A percentile compares a stretch with the other conserved stretches of the same genome.
Evolutionary conservation across 768 basidiomycete species (phyloP).

Genomic region (Agrocybe praecox): DNA sequence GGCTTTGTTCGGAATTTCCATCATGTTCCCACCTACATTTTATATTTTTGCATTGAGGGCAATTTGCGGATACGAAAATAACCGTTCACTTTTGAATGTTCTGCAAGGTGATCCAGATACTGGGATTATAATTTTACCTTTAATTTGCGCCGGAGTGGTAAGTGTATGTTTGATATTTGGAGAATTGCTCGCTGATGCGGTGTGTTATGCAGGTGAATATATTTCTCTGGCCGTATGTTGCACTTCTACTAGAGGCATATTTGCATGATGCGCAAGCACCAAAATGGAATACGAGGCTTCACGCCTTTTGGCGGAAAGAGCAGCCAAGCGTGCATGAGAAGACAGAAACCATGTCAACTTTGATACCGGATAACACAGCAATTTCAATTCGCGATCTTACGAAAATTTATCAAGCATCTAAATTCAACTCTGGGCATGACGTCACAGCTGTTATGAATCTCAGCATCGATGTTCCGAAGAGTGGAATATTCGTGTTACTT

Average conservation of each 20-base stretch:
- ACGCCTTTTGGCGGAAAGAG: background rate
- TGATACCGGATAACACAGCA: slow-evolving; percentile 37
- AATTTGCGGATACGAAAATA: slow-evolving; percentile 69
- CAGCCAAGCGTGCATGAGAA: background rate
- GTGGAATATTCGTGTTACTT: slow-evolving; percentile 73
- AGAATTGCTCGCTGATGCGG: background rate
- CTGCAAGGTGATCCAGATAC: slow-evolving; percentile 64
- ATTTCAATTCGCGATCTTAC: slow-evolving; percentile 64
- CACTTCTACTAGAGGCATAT: slow-evolving; percentile 55
- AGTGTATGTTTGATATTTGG: slow-evolving; percentile 19
- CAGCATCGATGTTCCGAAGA: slow-evolving; percentile 67
- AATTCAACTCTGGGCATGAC: slow-evolving; percentile 45
- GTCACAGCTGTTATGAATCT: slow-evolving; percentile 71
- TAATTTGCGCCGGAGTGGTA: slow-evolving; percentile 71
- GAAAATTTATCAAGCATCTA: slow-evolving; percentile 59
- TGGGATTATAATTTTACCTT: slow-evolving; percentile 54
- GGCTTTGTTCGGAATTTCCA: slow-evolving; percentile 60
- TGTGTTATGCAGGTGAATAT: slow-evolving; percentile 54
- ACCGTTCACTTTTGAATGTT: slow-evolving; percentile 53
- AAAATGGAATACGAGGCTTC: background rate
- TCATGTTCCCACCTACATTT: slow-evolving; percentile 77
- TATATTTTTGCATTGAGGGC: slow-evolving; percentile 73
- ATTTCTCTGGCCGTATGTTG: slow-evolving; percentile 75
- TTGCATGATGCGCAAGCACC: slow-evolving; percentile 57
- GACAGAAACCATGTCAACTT: background rate